phyloP scores from a whole-genome alignment of 495 filamentous ascomycete genomes.

The Annulohypoxylon nitens region DNA sequence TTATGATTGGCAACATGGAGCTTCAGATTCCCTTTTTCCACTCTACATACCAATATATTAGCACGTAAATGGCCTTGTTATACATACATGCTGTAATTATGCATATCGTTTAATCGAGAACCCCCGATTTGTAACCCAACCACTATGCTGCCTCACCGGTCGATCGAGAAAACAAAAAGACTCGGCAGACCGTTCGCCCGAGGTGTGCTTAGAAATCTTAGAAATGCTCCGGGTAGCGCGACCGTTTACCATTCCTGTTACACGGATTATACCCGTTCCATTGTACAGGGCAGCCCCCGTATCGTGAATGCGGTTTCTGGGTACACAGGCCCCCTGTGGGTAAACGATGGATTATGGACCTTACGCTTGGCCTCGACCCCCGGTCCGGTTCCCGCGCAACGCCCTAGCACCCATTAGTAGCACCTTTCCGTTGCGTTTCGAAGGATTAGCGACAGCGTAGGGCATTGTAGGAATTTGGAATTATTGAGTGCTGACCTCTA shows the following conservation, averaged over 20 bases:
- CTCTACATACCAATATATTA: not conserved
- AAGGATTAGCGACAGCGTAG: conserved; percentile 39
- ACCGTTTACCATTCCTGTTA: conserved; percentile 17
- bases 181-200: conserved; percentile 21
- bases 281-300: conserved; percentile 17
- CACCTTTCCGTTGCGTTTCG: conserved; percentile 47
- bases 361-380: conserved; percentile 43
- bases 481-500: conserved; percentile 17
- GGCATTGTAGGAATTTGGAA: conserved; percentile 31
- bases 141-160: conserved; percentile 20
- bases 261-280: conserved; percentile 19
- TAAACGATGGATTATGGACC: conserved; percentile 37
- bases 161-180: conserved; percentile 4
- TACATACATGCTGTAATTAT: conserved; percentile 23
- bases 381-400: conserved; percentile 49
- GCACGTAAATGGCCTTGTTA: conserved; percentile 3
- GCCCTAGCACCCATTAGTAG: conserved; percentile 43
- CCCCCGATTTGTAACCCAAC: conserved; percentile 1
- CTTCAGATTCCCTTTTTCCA: conserved; percentile 6
- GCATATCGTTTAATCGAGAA: conserved; percentile 21
- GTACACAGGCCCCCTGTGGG: conserved; percentile 38
- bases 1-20: conserved; percentile 38
- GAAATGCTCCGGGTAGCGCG: conserved; percentile 27
- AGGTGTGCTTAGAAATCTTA: conserved; percentile 37
- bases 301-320: conserved; percentile 26